phyloP scores from a whole-genome alignment of 2,329 filamentous ascomycete species.

The Fusarium agapanthi region DNA sequence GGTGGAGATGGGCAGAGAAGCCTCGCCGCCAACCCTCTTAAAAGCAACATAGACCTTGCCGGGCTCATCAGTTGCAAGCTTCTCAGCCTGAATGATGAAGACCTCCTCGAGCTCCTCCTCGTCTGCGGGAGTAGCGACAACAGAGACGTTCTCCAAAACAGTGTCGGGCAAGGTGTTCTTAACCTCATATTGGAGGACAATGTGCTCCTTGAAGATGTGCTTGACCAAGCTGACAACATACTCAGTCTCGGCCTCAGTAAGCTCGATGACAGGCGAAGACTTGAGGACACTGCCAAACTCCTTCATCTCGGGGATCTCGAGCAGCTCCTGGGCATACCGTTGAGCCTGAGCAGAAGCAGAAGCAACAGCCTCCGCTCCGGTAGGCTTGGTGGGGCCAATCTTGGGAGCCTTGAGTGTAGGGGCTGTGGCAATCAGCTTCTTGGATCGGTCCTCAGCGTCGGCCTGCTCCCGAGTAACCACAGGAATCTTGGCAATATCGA shows the following conservation, averaged over 20 bases:
- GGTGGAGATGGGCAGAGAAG: conserved; percentile 77
- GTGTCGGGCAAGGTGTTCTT: conserved; percentile 96
- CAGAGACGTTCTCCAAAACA: conserved; percentile 87
- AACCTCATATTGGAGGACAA: conserved; percentile 95
- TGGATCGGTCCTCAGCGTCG: conserved; percentile 92
- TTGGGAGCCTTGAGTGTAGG: conserved; percentile 95
- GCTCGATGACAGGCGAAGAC: conserved; percentile 84
- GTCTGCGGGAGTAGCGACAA: conserved; percentile 80
- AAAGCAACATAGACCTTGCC: conserved; percentile 97
- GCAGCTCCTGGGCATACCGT: conserved; percentile 87
- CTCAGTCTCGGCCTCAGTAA: conserved; percentile 97
- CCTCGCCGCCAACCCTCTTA: conserved; percentile 80
- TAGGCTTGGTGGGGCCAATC: conserved; percentile 76
- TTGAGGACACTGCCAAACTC: conserved; percentile 92
- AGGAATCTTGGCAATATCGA: conserved; percentile 90
- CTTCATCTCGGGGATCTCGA: conserved; percentile 89
- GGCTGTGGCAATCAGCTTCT: conserved; percentile 93
- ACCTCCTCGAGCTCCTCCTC: conserved; percentile 89
- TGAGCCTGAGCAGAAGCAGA: conserved; percentile 83
- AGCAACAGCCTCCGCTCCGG: conserved; percentile 77
- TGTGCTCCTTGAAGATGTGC: conserved; percentile 96
- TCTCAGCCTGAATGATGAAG: conserved; percentile 90
- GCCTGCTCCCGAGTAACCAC: conserved; percentile 96
- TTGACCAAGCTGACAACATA: conserved; percentile 95
- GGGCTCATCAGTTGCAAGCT: conserved; percentile 83